Conservation (phyloP, 2,329 filamentous ascomycete species). For the Furcasterigmium furcatum region DNA sequence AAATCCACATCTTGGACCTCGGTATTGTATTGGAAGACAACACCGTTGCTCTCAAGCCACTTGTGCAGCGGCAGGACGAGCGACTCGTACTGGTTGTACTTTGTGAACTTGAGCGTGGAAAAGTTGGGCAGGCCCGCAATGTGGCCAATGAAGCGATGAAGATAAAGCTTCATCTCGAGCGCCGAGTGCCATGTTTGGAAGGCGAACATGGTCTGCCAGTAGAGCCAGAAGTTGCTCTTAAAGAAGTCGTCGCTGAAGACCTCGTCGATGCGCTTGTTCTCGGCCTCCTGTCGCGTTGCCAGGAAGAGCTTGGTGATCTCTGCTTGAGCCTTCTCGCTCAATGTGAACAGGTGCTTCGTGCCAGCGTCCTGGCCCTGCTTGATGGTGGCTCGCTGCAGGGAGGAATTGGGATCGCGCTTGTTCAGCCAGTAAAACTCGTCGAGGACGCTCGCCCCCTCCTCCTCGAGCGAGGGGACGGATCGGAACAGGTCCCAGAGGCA, state of each 20-base stretch:
- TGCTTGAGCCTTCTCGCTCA: conserved; percentile 20
- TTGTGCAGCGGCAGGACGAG: conserved; percentile 24
- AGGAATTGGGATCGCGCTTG: conserved; percentile 12
- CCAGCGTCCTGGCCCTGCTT: conserved; percentile 20
- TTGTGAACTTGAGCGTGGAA: conserved; percentile 23
- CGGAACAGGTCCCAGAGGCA: conserved; percentile 23
- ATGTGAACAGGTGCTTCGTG: conserved; percentile 18
- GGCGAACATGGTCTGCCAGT: conserved; percentile 29
- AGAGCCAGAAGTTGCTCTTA: conserved; percentile 30
- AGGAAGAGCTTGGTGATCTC: conserved; percentile 14
- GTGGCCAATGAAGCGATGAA: conserved; percentile 26
- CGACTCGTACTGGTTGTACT: conserved; percentile 31
- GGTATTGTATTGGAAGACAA: conserved; percentile 22
- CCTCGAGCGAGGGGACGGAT: conserved; percentile 22
- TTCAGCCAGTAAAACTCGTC: conserved; percentile 27
- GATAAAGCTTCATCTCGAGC: conserved; percentile 28
- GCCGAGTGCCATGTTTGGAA: conserved; percentile 32
- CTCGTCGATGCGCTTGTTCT: conserved; percentile 1
- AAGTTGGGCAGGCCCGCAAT: conserved; percentile 22
- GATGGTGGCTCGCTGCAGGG: conserved; percentile 22
- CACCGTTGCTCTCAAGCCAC: conserved; percentile 23
- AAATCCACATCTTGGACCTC: conserved; percentile 17
- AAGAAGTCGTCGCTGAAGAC: conserved; percentile 20
- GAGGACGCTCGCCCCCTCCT: conserved; percentile 20
- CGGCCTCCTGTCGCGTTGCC: not conserved